These are phyloP conservation scores for Myochromella boudieri DNA, from an alignment of 768 basidiomycete species.

Conservation along the genomic window DNA sequence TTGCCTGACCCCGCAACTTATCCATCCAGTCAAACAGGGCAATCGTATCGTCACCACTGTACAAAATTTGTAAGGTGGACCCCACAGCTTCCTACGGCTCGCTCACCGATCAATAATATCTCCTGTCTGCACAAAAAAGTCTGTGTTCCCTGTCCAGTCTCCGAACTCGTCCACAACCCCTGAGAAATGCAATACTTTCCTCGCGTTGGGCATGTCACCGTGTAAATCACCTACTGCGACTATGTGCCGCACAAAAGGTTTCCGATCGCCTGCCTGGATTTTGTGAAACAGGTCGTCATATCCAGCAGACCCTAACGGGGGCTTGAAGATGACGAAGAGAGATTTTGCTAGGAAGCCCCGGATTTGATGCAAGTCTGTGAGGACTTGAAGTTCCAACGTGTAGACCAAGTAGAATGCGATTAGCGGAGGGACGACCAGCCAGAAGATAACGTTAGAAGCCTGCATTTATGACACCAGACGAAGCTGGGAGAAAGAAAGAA, in stretches of 20 bases:
- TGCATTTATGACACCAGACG: too few relatives aligned
- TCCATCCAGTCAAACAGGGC: constrained; percentile 86
- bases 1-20: constrained; percentile 72
- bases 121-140: constrained; percentile 92
- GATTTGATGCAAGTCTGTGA: constrained; percentile 10
- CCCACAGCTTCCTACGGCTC: background rate
- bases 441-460: too few relatives aligned
- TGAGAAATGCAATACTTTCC: constrained; percentile 77
- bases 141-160: constrained; percentile 80
- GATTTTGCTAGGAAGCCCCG: constrained; percentile 1
- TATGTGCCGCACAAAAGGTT: constrained; percentile 53
- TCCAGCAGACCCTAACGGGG: constrained; percentile 9
- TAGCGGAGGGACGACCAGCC: constrained; percentile 15
- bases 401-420: constrained; percentile 19
- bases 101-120: constrained; percentile 90
- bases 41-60: constrained; percentile 88
- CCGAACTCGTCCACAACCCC: constrained; percentile 69
- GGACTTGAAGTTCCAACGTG: constrained; percentile 19
- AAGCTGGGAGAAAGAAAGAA: too few relatives aligned
- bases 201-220: constrained; percentile 82
- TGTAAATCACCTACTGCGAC: constrained; percentile 93
- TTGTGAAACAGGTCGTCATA: constrained; percentile 7
- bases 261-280: background rate
- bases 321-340: constrained; percentile 14
- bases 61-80: background rate